These are phyloP conservation scores for Penicillium sp. DNA, from an alignment of 2,329 filamentous ascomycete species.

Conservation along the genomic window DNA sequence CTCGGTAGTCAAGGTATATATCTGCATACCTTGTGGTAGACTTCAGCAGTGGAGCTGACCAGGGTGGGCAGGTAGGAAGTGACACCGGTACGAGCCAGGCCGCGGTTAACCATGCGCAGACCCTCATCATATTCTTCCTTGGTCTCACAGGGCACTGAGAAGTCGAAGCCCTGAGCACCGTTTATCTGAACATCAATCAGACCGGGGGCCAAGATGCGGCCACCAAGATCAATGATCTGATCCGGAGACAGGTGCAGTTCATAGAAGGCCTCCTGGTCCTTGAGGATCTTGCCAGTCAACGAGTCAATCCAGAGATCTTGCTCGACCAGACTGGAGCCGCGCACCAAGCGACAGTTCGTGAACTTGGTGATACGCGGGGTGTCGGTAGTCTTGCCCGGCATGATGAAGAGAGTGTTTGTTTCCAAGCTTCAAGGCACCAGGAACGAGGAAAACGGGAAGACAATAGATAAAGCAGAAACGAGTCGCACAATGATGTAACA, in stretches of 20 bases:
- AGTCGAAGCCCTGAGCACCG: slow-evolving; percentile 89
- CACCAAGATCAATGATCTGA: slow-evolving; percentile 69
- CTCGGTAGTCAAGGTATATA: not conserved
- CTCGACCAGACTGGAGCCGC: slow-evolving; percentile 61
- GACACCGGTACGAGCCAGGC: slow-evolving; percentile 72
- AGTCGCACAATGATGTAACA: slow-evolving; percentile 19
- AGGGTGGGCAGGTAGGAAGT: slow-evolving; percentile 85
- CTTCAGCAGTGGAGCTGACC: slow-evolving; percentile 66
- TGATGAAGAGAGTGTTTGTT: slow-evolving; percentile 15
- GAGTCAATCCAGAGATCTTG: slow-evolving; percentile 90
- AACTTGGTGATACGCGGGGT: slow-evolving; percentile 68
- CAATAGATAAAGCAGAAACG: slow-evolving; percentile 3
- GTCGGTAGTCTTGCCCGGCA: slow-evolving; percentile 36
- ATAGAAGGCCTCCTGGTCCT: slow-evolving; percentile 59
- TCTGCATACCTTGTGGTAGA: slow-evolving; percentile 66
- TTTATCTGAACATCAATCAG: slow-evolving; percentile 91
- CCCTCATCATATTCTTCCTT: slow-evolving; percentile 66
- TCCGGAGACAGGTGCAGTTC: slow-evolving; percentile 56
- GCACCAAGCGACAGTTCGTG: slow-evolving; percentile 78
- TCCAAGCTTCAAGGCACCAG: slow-evolving; percentile 3
- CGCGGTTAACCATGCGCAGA: slow-evolving; percentile 65
- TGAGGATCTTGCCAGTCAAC: slow-evolving; percentile 72
- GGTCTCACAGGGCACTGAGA: slow-evolving; percentile 67
- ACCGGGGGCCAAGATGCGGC: slow-evolving; percentile 78
- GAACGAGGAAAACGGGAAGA: not conserved